Conservation (phyloP, 2,329 filamentous ascomycete species). For the Hypoxylon sp. region DNA sequence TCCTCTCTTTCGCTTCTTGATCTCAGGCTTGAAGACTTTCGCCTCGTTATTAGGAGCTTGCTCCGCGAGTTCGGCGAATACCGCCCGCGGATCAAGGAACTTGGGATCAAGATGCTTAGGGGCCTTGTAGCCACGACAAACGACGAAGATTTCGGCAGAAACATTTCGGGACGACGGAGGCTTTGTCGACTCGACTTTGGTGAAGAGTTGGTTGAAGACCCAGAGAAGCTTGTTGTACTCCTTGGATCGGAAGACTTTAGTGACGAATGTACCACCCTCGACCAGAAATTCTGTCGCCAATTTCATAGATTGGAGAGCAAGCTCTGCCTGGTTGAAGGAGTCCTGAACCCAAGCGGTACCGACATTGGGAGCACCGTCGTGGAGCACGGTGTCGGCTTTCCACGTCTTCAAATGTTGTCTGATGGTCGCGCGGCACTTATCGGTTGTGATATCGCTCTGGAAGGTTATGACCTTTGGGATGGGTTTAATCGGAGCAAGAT, state of each 20-base stretch:
- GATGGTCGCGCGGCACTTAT: conserved; percentile 93
- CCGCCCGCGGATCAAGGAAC: conserved; percentile 88
- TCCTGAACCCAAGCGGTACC: conserved; percentile 99
- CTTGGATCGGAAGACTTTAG: conserved; percentile 97
- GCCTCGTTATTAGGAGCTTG: conserved; percentile 95
- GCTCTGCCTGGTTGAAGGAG: conserved; percentile 96
- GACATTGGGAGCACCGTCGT: conserved; percentile 98
- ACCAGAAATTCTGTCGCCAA: conserved; percentile 93
- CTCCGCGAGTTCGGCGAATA: conserved; percentile 92
- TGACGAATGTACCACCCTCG: conserved; percentile 93
- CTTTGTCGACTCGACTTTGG: conserved; percentile 96
- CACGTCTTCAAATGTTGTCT: conserved; percentile 91
- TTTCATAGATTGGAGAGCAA: conserved; percentile 91
- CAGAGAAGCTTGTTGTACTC: conserved; percentile 96
- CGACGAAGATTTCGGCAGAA: conserved; percentile 98
- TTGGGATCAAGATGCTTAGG: conserved; percentile 93
- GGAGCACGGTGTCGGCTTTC: conserved; percentile 95
- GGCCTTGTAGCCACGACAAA: conserved; percentile 94
- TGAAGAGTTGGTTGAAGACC: conserved; percentile 98
- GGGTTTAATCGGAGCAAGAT: conserved; percentile 94
- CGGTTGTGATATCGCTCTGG: conserved; percentile 97
- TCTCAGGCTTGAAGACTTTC: conserved; percentile 96
- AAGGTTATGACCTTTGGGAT: conserved; percentile 96
- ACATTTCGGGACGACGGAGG: conserved; percentile 96
- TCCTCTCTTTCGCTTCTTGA: conserved; percentile 97